phyloP scores from a whole-genome alignment of 352 stramenopile species.

The Globisporangium yorkense region DNA sequence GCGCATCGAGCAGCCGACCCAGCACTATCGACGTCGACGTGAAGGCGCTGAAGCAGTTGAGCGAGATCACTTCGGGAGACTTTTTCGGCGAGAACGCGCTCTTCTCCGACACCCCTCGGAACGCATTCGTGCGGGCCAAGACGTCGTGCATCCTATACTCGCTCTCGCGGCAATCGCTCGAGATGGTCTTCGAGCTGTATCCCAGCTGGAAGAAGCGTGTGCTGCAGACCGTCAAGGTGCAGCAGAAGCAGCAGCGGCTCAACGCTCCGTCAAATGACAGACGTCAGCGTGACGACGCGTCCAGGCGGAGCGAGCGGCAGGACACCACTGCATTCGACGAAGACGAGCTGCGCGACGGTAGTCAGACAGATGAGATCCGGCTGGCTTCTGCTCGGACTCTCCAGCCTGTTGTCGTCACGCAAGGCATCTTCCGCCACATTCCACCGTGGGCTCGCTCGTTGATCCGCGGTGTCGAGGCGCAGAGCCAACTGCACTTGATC shows the following conservation, averaged over 20 bases:
- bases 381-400: background rate
- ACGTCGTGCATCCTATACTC: conserved; percentile 47
- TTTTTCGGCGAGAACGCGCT: conserved; percentile 42
- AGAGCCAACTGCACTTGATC: conserved; percentile 32
- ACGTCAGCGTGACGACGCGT: background rate
- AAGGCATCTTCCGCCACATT: conserved; percentile 1
- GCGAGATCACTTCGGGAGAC: conserved; percentile 24
- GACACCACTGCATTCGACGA: background rate
- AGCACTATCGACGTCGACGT: conserved; percentile 3
- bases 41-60: conserved; percentile 22
- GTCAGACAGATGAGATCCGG: background rate
- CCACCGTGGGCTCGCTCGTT: conserved; percentile 10
- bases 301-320: conserved; percentile 1
- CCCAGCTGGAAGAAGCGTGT: conserved; percentile 47
- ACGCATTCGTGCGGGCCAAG: conserved; percentile 28
- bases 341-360: background rate
- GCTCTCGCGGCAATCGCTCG: conserved; percentile 34
- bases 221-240: conserved; percentile 33
- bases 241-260: conserved; percentile 36
- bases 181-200: conserved; percentile 44
- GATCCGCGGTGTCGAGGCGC: conserved; percentile 22
- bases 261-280: conserved; percentile 9
- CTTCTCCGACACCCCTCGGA: conserved; percentile 30
- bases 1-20: background rate
- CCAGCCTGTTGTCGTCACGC: conserved; percentile 2